Evolutionary conservation across 371 early-diverging fungal species (phyloP).

Genomic region (Haplosporangium sp.): DNA sequence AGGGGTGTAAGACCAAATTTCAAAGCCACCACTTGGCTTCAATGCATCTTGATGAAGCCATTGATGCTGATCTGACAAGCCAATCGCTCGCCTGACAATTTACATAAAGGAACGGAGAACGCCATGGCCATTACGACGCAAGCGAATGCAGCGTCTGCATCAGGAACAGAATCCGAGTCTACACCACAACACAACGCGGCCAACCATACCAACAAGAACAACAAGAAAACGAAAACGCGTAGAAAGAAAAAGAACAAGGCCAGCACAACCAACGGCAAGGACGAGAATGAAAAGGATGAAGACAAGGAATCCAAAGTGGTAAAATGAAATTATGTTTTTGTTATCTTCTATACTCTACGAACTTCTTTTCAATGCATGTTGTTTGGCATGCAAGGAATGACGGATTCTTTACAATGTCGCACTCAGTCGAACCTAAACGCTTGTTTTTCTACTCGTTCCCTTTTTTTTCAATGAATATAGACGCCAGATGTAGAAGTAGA

Average conservation of each 20-base stretch:
- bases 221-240: slow-evolving; percentile 31
- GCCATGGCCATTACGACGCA: slow-evolving; percentile 42
- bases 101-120: not conserved
- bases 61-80: not conserved
- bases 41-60: no score
- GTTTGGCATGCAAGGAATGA: no score
- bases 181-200: slow-evolving; percentile 2
- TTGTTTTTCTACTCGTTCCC: not conserved
- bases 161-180: slow-evolving; percentile 37
- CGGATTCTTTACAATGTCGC: not conserved
- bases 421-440: not conserved
- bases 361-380: not conserved
- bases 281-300: not conserved
- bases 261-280: slow-evolving; percentile 8
- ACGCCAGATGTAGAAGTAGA: slow-evolving; percentile 38
- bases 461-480: slow-evolving; percentile 7
- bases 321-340: not conserved
- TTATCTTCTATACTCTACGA: not conserved
- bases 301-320: slow-evolving; percentile 25
- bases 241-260: slow-evolving; percentile 45
- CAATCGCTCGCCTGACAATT: not conserved
- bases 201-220: slow-evolving; percentile 10
- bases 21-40: no score
- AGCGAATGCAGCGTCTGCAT: slow-evolving; percentile 18
- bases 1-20: no score